A percentile compares a stretch with the other conserved stretches of the same genome.
These are phyloP conservation scores for Komagataella pseudopastoris DNA, from an alignment of 805 yeast genomes.

Conservation along the genomic window DNA sequence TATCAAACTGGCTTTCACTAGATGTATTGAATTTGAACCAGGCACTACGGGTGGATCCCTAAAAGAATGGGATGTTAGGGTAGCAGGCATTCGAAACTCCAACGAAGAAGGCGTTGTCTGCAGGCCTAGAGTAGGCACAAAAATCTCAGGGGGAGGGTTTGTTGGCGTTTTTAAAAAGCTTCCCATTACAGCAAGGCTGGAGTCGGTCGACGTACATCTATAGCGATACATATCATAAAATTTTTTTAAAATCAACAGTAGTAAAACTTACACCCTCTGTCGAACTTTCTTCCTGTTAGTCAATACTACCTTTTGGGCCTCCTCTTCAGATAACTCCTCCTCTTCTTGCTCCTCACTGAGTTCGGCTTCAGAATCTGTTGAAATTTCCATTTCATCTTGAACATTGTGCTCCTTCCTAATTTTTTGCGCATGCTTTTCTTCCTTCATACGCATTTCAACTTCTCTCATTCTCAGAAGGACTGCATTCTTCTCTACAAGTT, in stretches of 20 bases:
- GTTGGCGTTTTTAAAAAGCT: constrained; percentile 26
- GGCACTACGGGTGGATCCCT: constrained; percentile 35
- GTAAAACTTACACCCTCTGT: background rate
- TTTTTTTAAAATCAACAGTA: background rate
- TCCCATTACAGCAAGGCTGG: constrained; percentile 9
- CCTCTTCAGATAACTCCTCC: constrained; percentile 29
- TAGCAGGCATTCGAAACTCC: constrained; percentile 22
- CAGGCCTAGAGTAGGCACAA: constrained; percentile 34
- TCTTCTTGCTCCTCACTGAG: constrained; percentile 38
- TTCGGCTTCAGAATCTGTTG: constrained; percentile 24
- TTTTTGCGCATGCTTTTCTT: constrained; percentile 56
- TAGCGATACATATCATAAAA: background rate
- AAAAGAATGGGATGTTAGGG: constrained; percentile 36
- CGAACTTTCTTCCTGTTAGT: background rate
- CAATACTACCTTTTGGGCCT: background rate
- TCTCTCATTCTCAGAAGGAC: constrained; percentile 87
- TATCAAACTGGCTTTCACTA: constrained; percentile 21
- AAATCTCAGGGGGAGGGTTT: constrained; percentile 38
- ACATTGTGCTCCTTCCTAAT: constrained; percentile 31
- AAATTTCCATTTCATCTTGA: constrained; percentile 25
- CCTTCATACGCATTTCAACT: constrained; percentile 70
- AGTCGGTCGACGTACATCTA: background rate
- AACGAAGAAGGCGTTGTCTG: constrained; percentile 28
- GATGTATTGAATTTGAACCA: constrained; percentile 27
- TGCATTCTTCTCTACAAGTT: constrained; percentile 80